Evolutionary conservation across 352 stramenopile genomes (phyloP).

Genomic region (Phytopythium montanum): DNA sequence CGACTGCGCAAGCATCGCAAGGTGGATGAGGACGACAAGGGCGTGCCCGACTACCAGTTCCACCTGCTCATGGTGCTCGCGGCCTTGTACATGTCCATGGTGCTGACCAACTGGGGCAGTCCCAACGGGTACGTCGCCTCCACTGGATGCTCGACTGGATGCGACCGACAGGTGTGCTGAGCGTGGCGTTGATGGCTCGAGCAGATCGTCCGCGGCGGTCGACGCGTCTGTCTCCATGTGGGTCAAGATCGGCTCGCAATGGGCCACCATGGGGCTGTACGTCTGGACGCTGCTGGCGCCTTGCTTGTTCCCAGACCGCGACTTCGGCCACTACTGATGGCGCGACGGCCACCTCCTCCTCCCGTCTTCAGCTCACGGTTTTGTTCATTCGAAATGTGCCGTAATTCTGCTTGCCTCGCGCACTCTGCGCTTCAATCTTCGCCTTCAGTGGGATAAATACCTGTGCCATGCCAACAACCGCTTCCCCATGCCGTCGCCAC

Average conservation of each 20-base stretch:
- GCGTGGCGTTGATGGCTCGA: not conserved
- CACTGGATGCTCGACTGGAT: not conserved
- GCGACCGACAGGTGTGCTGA: not conserved
- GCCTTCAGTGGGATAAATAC: slow-evolving; percentile 1
- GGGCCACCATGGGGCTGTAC: slow-evolving; percentile 89
- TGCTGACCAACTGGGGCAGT: slow-evolving; percentile 75
- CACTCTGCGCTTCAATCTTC: not conserved
- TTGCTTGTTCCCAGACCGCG: slow-evolving; percentile 87
- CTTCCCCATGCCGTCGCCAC: not conserved
- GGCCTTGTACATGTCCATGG: slow-evolving; percentile 82
- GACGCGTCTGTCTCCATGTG: slow-evolving; percentile 89
- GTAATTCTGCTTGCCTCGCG: not conserved
- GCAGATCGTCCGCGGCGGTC: slow-evolving; percentile 30
- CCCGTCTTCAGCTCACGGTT: not conserved
- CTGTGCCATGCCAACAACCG: not conserved
- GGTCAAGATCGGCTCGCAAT: slow-evolving; percentile 93
- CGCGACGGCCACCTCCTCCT: not conserved
- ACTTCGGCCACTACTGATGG: slow-evolving; percentile 64
- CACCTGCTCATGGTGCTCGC: slow-evolving; percentile 71
- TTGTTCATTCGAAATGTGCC: not conserved
- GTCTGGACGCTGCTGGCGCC: slow-evolving; percentile 94
- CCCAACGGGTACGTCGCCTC: slow-evolving; percentile 36
- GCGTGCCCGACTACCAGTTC: slow-evolving; percentile 69
- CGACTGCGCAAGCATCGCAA: slow-evolving; percentile 14
- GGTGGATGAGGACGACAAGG: slow-evolving; percentile 7